Evolutionary conservation across 106 monocot genomes (phyloP), one percentile per base, ranked within the genome.

Genomic region (Narthecium ossifragum): DNA sequence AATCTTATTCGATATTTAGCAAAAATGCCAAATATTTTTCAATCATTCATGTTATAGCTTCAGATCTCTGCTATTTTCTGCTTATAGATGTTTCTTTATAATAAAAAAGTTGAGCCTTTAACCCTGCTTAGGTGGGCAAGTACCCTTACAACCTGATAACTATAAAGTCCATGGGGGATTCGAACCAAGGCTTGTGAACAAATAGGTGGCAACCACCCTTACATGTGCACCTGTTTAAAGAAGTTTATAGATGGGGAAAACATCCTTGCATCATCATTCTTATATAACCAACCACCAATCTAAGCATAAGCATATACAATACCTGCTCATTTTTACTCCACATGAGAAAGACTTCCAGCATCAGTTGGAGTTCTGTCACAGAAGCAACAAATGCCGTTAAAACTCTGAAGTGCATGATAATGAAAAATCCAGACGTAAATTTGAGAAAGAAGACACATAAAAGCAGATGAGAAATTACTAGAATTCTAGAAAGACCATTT

Each of bases 251-350:
- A 39, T 39, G 9, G 9, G 39, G 12, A 11, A 1, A 15, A 11
- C 0, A 39, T 39, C 39, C 0, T 39, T 39, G 9, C 9, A 15
- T 11, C 15, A 39, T 1, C 39, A 39, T 11, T 11, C n/a, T n/a
- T 39, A 17, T 41, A 13, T 3, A 13, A 18, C 11, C 14, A 17
- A 43, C 43, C 43, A 17, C 17, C 17, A 17, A 43, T 43, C 14
- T 43, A 0, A 43, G 43, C 43, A 43, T 17, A 13, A 10, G 43
- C 43, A 13, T 43, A 43, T 17, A 43, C 14, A n/a, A n/a, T 50
- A 69, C 77, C 74, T 66, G 48, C 18, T 69, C 59, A 29, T 59
- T 34, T 50, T 65, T 68, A 86, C 60, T 86, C 86, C 40, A 86
- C 75, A 51, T 70, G 81, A 21, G 81, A 74, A 54, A 81, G 40